Evolutionary conservation across 495 filamentous ascomycete species (phyloP), one percentile per base, ranked within the genome.

Genomic region (Daldinia childiae): DNA sequence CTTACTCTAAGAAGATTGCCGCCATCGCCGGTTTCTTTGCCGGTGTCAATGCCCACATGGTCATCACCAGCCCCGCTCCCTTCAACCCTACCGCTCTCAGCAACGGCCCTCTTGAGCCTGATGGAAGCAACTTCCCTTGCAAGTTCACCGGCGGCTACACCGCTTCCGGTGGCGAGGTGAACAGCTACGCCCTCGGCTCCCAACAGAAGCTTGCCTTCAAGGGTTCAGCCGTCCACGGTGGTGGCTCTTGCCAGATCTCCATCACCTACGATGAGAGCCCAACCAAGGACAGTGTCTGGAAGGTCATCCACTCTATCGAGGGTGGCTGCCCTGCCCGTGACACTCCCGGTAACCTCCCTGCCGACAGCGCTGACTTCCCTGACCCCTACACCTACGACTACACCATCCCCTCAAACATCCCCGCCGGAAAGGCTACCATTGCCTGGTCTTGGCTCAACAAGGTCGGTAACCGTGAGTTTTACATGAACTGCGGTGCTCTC

Each of bases 391-490:
- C 67, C 6, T 89, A 90, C 80, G 66, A 75, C 15, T 91, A 88
- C 84, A 83, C 76, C 1, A 82, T 93, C 39, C 91, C 91, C 3
- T 67, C 74, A 15, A 79, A 86, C 29, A 82, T 92, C 43, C 87
- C 87, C 7, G 78, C 84, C 6, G 91, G 91, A 9, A 83, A 86
- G 52, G 92, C 88, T 2, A 88, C 89, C 2, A 82, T 98, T 48
- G 90, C 91, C 15, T 97, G 93, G 86, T 91, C 91, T 4, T 98
- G 94, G 94, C 90, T 95, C 83, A 98, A 98, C 87, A 90, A 90
- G 69, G 77, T 94, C 59, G 93, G 93, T 55, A 93, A 94, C 82
- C 87, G 93, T 21, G 94, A 98, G 78, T 93, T 96, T 88, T 97
- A 97, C 84, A 97, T 96, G 94, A 93, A 94, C 86, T 98, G 94